Conservation (phyloP, 2,329 filamentous ascomycete species). For the Sclerotinia spermophila region DNA sequence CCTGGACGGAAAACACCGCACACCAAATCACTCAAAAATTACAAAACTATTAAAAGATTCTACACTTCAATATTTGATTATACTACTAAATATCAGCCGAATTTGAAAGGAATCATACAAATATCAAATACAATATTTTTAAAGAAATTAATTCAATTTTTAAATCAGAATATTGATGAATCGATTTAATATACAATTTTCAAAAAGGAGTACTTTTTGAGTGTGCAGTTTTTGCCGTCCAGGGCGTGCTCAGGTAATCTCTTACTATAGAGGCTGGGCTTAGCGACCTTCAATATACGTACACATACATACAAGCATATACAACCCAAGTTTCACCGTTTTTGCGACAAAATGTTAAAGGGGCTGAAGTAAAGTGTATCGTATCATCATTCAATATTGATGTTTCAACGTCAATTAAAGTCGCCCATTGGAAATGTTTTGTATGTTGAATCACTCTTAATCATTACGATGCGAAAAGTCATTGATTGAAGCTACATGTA, state of each 20-base stretch:
- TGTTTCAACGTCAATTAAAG: neutral
- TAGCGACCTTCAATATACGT: slow-evolving; percentile 18
- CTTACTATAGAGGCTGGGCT: slow-evolving; percentile 16
- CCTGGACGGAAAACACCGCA: too few species aligned
- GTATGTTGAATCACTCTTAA: neutral
- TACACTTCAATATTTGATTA: too few species aligned
- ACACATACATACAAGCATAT: neutral
- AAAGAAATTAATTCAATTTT: too few species aligned
- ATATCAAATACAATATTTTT: too few species aligned
- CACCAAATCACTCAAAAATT: too few species aligned
- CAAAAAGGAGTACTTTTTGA: too few species aligned
- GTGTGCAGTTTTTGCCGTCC: too few species aligned
- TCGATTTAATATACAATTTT: too few species aligned
- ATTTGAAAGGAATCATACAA: too few species aligned
- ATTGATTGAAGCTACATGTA: slow-evolving; percentile 10
- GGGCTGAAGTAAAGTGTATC: neutral
- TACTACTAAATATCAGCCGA: too few species aligned
- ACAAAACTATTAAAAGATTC: too few species aligned
- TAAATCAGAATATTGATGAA: too few species aligned
- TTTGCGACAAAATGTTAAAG: slow-evolving; percentile 15
- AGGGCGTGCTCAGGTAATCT: slow-evolving; percentile 15
- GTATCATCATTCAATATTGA: neutral
- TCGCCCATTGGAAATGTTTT: neutral
- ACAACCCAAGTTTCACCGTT: slow-evolving; percentile 8
- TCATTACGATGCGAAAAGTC: slow-evolving; percentile 2